Percentiles rank a stretch among this genome's conserved stretches.
Conservation (phyloP, 2,329 filamentous ascomycete genomes). For the Arthrobotrys entomopaga region DNA sequence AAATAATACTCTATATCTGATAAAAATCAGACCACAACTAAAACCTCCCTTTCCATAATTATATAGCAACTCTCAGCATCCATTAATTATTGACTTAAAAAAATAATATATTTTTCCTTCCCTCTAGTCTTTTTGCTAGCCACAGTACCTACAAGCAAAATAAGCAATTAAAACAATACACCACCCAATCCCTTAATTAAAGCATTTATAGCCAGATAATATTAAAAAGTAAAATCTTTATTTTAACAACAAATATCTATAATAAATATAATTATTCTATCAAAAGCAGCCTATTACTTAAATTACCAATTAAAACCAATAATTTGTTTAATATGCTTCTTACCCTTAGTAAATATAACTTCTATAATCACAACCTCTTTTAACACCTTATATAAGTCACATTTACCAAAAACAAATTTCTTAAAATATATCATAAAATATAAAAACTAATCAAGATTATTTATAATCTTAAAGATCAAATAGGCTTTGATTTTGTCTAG, state of each 20-base stretch:
- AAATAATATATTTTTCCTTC: background rate
- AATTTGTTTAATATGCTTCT: background rate
- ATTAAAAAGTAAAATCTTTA: background rate
- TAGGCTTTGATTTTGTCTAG: too few relatives aligned
- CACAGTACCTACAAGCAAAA: background rate
- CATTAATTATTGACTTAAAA: background rate
- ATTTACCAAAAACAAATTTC: background rate
- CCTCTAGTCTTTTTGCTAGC: background rate
- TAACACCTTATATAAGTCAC: background rate
- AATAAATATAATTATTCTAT: background rate
- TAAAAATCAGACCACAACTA: background rate
- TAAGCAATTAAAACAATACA: constrained; percentile 3
- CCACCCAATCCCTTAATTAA: background rate
- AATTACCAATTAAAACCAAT: background rate
- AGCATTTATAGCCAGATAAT: background rate
- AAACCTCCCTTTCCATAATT: background rate
- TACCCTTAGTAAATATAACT: background rate
- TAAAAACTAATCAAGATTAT: background rate
- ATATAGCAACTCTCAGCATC: background rate
- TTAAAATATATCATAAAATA: background rate
- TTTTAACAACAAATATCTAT: background rate
- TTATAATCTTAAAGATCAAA: too few relatives aligned
- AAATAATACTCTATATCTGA: background rate
- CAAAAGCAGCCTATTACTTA: background rate
- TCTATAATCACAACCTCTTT: background rate